Percentiles rank a stretch among this genome's conserved stretches.
Evolutionary conservation across 2,329 filamentous ascomycete genomes (phyloP).

Genomic region (Zymoseptoria tritici): DNA sequence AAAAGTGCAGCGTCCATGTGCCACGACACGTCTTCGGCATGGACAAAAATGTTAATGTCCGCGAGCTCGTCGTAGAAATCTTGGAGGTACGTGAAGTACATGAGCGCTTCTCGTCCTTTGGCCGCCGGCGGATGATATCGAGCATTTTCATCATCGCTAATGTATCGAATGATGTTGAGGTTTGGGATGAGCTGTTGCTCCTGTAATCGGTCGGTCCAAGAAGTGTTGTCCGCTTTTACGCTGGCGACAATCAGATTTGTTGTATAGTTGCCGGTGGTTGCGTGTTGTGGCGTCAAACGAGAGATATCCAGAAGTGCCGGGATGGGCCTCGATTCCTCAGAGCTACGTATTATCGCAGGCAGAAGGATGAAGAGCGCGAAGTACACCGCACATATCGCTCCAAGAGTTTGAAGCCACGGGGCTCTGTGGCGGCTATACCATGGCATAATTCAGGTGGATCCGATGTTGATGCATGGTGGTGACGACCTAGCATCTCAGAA

Average conservation of each 20-base stretch:
- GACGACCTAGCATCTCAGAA: not conserved
- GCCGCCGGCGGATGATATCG: conserved; percentile 9
- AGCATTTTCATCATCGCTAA: conserved; percentile 13
- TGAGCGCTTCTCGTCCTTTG: conserved; percentile 18
- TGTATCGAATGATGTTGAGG: conserved; percentile 14
- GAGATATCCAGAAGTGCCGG: not conserved
- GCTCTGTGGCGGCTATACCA: not conserved
- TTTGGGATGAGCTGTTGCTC: conserved; percentile 7
- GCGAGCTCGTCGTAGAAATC: conserved; percentile 16
- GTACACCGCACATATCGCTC: not conserved
- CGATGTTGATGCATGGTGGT: not conserved
- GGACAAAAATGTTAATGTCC: conserved; percentile 16
- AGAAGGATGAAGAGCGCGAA: not conserved
- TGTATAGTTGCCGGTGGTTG: not conserved
- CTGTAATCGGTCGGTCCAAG: conserved; percentile 12
- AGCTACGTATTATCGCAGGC: not conserved
- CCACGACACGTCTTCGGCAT: conserved; percentile 15
- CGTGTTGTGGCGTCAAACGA: not conserved
- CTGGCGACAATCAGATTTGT: conserved; percentile 15
- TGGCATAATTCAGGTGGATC: not conserved
- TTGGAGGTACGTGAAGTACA: conserved; percentile 18
- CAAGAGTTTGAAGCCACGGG: not conserved
- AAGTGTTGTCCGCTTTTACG: conserved; percentile 11
- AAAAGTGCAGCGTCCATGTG: conserved; percentile 14
- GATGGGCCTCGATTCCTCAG: not conserved